A percentile compares a stretch with the other conserved stretches of the same genome.
phyloP scores from a whole-genome alignment of 2,329 filamentous ascomycete genomes.

The Lecanicillium sp. region DNA sequence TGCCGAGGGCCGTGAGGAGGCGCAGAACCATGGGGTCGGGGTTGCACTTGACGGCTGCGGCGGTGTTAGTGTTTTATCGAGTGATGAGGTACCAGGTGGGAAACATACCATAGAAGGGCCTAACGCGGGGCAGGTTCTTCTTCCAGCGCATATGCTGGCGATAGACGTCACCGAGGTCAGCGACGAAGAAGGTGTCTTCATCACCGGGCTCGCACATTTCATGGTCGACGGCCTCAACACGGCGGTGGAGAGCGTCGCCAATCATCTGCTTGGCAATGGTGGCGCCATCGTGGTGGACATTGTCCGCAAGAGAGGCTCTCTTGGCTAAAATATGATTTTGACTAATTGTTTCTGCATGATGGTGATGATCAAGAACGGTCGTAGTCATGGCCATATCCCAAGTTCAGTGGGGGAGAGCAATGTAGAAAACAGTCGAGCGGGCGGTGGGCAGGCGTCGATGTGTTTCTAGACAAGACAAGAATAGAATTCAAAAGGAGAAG shows the following conservation, averaged over 20 bases:
- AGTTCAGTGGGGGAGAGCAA: conserved; percentile 1
- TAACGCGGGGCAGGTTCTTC: conserved; percentile 82
- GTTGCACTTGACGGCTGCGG: conserved; percentile 92
- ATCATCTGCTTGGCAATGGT: conserved; percentile 67
- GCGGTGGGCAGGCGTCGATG: neutral
- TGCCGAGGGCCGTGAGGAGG: conserved; percentile 80
- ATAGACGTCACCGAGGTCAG: conserved; percentile 96
- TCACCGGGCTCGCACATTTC: conserved; percentile 86
- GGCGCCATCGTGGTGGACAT: conserved; percentile 32
- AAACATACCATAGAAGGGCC: conserved; percentile 83
- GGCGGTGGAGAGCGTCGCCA: conserved; percentile 76
- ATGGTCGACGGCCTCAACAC: conserved; percentile 75
- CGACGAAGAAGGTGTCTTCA: conserved; percentile 97
- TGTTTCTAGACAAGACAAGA: conserved; percentile 8
- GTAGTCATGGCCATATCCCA: conserved; percentile 60
- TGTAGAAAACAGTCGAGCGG: neutral
- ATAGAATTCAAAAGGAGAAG: neutral
- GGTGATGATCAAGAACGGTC: conserved; percentile 42
- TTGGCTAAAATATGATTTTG: conserved; percentile 41
- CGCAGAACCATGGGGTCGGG: conserved; percentile 83
- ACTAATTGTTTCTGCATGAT: conserved; percentile 40
- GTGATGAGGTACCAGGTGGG: neutral
- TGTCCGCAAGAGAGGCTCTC: conserved; percentile 30
- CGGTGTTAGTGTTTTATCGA: conserved; percentile 3
- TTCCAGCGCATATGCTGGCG: conserved; percentile 99